Evolutionary conservation across 345 rosid genomes (phyloP).

Genomic region (Cardiospermum halicacabum): DNA sequence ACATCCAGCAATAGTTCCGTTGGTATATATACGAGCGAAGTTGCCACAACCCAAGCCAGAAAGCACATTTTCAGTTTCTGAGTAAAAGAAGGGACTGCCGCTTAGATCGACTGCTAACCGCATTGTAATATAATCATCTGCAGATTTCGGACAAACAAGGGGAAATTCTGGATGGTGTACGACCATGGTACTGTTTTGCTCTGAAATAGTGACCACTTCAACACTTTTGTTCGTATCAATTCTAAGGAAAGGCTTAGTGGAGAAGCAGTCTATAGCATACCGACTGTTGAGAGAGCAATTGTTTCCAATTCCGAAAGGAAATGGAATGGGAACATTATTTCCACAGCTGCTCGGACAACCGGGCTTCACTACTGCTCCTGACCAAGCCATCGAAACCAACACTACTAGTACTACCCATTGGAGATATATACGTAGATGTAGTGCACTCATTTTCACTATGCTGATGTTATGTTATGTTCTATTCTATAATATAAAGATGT

Average conservation of each 20-base stretch:
- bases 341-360: not conserved
- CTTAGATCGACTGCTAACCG: not conserved
- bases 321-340: not conserved
- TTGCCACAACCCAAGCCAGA: not conserved
- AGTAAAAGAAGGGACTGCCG: not conserved
- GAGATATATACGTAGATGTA: no score
- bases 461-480: no score
- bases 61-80: not conserved
- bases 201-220: constrained; percentile 1
- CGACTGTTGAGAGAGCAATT: not conserved
- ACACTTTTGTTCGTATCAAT: no score
- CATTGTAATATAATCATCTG: no score
- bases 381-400: no score
- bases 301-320: not conserved
- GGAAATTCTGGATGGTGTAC: not conserved
- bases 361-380: not conserved
- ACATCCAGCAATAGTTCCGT: not conserved
- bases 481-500: no score
- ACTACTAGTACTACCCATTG: no score
- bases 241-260: not conserved
- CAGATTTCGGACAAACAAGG: no score
- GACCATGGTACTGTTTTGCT: not conserved
- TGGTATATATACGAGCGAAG: not conserved
- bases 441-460: no score
- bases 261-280: not conserved